These are phyloP conservation scores for Coemansia sp. DNA, from an alignment of 192 early-diverging fungal genomes.

Conservation along the genomic window DNA sequence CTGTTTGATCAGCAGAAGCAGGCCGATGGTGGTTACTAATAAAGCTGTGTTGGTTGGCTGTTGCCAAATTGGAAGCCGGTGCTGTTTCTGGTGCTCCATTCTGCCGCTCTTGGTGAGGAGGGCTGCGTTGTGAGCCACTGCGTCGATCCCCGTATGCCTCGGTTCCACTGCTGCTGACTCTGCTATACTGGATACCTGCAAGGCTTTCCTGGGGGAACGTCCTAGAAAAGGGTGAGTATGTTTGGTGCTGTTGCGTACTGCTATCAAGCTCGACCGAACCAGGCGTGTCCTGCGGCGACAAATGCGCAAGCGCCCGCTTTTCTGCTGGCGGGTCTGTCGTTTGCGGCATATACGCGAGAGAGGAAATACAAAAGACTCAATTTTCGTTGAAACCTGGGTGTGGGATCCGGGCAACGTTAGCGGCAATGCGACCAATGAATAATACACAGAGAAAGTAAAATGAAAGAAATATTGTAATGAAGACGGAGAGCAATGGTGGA, in stretches of 20 bases:
- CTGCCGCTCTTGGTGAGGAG: not conserved
- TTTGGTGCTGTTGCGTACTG: constrained; percentile 5
- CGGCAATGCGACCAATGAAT: not conserved
- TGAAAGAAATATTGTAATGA: not conserved
- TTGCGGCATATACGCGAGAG: constrained; percentile 22
- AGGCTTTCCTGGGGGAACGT: not conserved
- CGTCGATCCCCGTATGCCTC: not conserved
- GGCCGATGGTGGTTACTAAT: constrained; percentile 9
- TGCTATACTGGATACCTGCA: not conserved
- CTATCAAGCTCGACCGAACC: not conserved
- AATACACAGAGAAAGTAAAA: not conserved
- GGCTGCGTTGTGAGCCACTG: not conserved
- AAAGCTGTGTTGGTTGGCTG: not conserved
- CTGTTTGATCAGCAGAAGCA: constrained; percentile 11
- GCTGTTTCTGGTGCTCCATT: not conserved
- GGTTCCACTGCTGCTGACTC: not conserved
- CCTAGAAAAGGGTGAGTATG: not conserved
- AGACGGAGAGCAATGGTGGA: not conserved
- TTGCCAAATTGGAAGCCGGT: not conserved
- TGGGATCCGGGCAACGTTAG: not conserved
- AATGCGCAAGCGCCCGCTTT: constrained; percentile 12
- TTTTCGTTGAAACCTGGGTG: not conserved
- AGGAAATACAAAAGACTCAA: not conserved
- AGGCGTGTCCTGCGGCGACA: constrained; percentile 15
- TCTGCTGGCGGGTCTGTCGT: constrained; percentile 29